Evolutionary conservation across 2,329 filamentous ascomycete species (phyloP).

Genomic region (Colletotrichum sp.): DNA sequence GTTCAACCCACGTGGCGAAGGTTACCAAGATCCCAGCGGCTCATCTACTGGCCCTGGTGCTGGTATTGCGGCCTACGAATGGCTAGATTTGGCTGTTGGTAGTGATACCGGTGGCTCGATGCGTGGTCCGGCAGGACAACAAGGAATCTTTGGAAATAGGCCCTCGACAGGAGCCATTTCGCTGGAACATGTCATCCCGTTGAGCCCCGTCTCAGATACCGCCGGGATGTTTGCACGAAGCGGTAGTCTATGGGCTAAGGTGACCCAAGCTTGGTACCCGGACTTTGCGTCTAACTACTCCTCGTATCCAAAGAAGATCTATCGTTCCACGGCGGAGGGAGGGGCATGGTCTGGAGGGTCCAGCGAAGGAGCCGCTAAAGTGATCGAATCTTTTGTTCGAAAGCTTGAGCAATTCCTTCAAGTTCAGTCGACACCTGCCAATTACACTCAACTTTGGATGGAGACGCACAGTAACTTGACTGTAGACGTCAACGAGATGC

Average conservation of each 20-base stretch:
- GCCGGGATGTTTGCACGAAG: not conserved
- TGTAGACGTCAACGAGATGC: not conserved
- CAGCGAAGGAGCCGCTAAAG: not conserved
- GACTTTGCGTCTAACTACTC: not conserved
- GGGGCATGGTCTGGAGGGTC: not conserved
- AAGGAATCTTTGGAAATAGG: conserved; percentile 49
- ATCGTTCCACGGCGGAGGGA: not conserved
- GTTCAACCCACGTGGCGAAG: conserved; percentile 33
- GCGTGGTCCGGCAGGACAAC: conserved; percentile 38
- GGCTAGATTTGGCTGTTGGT: conserved; percentile 28
- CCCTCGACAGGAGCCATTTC: conserved; percentile 43
- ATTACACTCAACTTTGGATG: not conserved
- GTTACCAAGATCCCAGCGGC: conserved; percentile 25
- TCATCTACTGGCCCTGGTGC: conserved; percentile 26
- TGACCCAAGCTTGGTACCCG: not conserved
- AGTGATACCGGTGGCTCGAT: conserved; percentile 23
- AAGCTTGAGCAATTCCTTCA: not conserved
- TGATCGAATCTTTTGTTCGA: not conserved
- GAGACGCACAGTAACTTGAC: not conserved
- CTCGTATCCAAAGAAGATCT: not conserved
- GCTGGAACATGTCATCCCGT: conserved; percentile 43
- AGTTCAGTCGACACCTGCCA: not conserved
- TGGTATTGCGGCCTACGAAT: conserved; percentile 25
- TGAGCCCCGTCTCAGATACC: conserved; percentile 31
- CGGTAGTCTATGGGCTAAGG: not conserved